Base-by-base conservation (phyloP, 306 rosid genomes). In the Gastrolobium bilobum region DNA sequence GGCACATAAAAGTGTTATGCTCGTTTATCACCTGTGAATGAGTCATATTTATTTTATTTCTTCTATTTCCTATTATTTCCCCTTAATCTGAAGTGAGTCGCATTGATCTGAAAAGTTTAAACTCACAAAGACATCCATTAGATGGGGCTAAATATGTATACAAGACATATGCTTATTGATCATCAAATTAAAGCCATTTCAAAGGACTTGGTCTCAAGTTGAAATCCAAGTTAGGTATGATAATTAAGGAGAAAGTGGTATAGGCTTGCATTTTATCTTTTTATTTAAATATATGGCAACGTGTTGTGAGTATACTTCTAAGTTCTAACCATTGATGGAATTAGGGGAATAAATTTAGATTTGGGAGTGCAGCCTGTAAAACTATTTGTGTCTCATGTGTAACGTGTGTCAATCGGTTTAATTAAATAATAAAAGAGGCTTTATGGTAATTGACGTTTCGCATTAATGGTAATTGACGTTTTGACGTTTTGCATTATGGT, bases 171-270 rank as follows among this genome's bases (percentile, higher is more conserved):
- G 20, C 35, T 66, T 66, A 54, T 66, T 66, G 53, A 66, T 29
- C 39, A 43, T 66, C 33, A 43, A 66, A 20, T 20, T 20, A 20
- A 66, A 33, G 72, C 38, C 72, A 66, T 15, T 44, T 44, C 20
- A 66, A 66, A n/a, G 47, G 68, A 13, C 20, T 60, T 37, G 48
- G 47, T 62, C 57, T 51, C 4, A 54, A 54, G 61, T 30, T n/a
- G 1, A 38, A 3, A n/a, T 62, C 2, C 47, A 38, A 62, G 14
- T 62, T 37, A 35, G 10, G 33, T 53, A 1, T 10, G 65, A 31
- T 2, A 59, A 59, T 20, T 20, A 20, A 20, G 11, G 42, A 31
- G 26, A 59, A 59, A 59, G 38, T 30, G 33, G 34, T 8, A 31
- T 57, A 30, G 5, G n/a, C 10, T 57, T 57, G 63, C 31, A 30